Percentiles rank a stretch among this genome's conserved stretches.
These are phyloP conservation scores for Fusarium sp. DNA, from an alignment of 2,329 filamentous ascomycete species.

Conservation along the genomic window DNA sequence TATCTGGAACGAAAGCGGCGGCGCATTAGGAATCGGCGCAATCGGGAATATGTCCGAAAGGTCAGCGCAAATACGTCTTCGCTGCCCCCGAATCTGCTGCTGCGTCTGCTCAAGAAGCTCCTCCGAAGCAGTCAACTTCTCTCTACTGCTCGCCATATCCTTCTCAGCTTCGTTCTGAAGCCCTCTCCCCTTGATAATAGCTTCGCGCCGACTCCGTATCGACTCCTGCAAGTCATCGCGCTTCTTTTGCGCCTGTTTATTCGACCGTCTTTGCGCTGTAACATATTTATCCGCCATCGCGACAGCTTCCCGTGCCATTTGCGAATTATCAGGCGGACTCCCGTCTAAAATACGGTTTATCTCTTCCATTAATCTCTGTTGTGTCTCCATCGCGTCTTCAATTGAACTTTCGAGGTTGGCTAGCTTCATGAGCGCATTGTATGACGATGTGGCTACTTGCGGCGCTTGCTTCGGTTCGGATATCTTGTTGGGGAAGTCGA, in stretches of 20 bases:
- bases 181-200: conserved; percentile 72
- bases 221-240: conserved; percentile 75
- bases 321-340: conserved; percentile 54
- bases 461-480: conserved; percentile 64
- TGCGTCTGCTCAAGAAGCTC: conserved; percentile 65
- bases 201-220: conserved; percentile 70
- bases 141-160: conserved; percentile 69
- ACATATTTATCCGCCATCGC: conserved; percentile 64
- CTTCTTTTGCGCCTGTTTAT: conserved; percentile 69
- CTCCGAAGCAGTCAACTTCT: conserved; percentile 67
- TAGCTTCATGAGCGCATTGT: conserved; percentile 87
- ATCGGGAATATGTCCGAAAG: conserved; percentile 84
- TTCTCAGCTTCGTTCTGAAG: conserved; percentile 66
- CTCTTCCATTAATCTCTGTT: conserved; percentile 77
- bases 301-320: conserved; percentile 60
- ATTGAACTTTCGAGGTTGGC: conserved; percentile 91
- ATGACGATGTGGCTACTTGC: conserved; percentile 75
- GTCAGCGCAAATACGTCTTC: conserved; percentile 87
- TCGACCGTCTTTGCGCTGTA: conserved; percentile 69
- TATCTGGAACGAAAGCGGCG: conserved; percentile 84
- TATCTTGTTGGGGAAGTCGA: conserved; percentile 68
- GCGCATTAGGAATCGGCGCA: conserved; percentile 64
- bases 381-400: conserved; percentile 85
- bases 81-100: conserved; percentile 82
- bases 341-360: conserved; percentile 70